Evolutionary conservation across 1,139 yeast genomes (phyloP).

Genomic region (Candida glucosophila): DNA sequence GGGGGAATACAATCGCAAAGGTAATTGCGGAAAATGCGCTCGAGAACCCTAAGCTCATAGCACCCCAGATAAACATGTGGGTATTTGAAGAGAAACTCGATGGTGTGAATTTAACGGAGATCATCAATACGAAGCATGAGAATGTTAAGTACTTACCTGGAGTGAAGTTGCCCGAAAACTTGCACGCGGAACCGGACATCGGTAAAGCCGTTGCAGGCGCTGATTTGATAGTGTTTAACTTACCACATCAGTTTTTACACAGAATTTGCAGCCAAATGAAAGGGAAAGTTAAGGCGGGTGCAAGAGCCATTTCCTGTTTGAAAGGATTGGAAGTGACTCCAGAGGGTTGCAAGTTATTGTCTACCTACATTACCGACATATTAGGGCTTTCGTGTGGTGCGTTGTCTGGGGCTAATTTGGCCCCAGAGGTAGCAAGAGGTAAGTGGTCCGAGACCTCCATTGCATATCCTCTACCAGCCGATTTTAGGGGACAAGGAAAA

Average conservation of each 20-base stretch:
- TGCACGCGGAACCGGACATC: slow-evolving; percentile 32
- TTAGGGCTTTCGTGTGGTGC: slow-evolving; percentile 40
- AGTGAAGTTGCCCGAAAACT: slow-evolving; percentile 34
- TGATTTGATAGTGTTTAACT: slow-evolving; percentile 37
- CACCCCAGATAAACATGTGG: slow-evolving; percentile 38
- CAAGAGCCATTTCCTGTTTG: slow-evolving; percentile 40
- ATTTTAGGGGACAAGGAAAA: slow-evolving; percentile 32
- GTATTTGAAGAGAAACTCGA: slow-evolving; percentile 36
- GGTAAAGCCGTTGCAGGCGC: slow-evolving; percentile 33
- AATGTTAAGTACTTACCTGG: slow-evolving; percentile 40
- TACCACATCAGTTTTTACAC: slow-evolving; percentile 42
- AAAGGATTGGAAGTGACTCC: slow-evolving; percentile 41
- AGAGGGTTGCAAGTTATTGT: slow-evolving; percentile 36
- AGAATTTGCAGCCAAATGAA: slow-evolving; percentile 28
- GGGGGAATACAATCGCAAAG: slow-evolving; percentile 45
- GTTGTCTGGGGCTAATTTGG: slow-evolving; percentile 41
- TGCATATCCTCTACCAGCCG: slow-evolving; percentile 33
- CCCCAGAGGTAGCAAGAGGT: slow-evolving; percentile 39
- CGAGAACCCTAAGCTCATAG: slow-evolving; percentile 31
- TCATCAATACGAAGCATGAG: slow-evolving; percentile 36
- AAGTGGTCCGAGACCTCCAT: slow-evolving; percentile 46
- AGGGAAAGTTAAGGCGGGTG: slow-evolving; percentile 29
- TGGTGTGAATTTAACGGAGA: slow-evolving; percentile 35
- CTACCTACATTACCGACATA: slow-evolving; percentile 33
- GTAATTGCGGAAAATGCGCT: slow-evolving; percentile 36